A percentile compares a stretch with the other conserved stretches of the same genome.
Evolutionary conservation across 768 basidiomycete genomes (phyloP).

Genomic region (Trametes coccinea): DNA sequence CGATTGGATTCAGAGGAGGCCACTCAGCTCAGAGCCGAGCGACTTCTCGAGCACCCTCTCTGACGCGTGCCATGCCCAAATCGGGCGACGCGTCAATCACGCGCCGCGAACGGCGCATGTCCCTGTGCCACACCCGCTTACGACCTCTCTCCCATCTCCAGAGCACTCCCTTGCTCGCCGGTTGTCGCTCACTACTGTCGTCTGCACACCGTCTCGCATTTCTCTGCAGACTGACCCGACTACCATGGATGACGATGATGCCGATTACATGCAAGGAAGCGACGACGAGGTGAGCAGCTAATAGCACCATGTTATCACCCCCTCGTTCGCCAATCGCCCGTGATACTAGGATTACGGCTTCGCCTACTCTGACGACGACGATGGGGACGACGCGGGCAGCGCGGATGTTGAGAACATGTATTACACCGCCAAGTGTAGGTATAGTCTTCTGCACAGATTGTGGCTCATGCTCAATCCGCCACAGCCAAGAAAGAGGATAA

Average conservation of each 20-base stretch:
- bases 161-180: not conserved
- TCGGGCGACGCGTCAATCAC: constrained; percentile 22
- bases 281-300: constrained; percentile 67
- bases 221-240: not conserved
- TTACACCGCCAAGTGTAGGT: constrained; percentile 92
- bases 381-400: constrained; percentile 74
- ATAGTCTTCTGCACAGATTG: not conserved
- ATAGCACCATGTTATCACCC: not conserved
- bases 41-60: constrained; percentile 1
- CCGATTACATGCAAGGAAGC: constrained; percentile 90
- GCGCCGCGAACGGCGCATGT: constrained; percentile 6
- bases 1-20: not conserved
- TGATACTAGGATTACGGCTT: constrained; percentile 85
- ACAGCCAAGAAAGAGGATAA: constrained; percentile 92
- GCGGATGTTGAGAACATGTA: constrained; percentile 98
- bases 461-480: constrained; percentile 8
- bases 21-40: not conserved
- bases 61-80: constrained; percentile 16
- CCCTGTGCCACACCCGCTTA: constrained; percentile 4
- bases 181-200: not conserved
- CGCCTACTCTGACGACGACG: constrained; percentile 92
- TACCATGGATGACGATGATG: constrained; percentile 89
- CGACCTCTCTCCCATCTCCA: not conserved
- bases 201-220: not conserved
- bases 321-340: constrained; percentile 13